phyloP scores from a whole-genome alignment of 2,329 filamentous ascomycete species.

The Fusarium ramigenum region DNA sequence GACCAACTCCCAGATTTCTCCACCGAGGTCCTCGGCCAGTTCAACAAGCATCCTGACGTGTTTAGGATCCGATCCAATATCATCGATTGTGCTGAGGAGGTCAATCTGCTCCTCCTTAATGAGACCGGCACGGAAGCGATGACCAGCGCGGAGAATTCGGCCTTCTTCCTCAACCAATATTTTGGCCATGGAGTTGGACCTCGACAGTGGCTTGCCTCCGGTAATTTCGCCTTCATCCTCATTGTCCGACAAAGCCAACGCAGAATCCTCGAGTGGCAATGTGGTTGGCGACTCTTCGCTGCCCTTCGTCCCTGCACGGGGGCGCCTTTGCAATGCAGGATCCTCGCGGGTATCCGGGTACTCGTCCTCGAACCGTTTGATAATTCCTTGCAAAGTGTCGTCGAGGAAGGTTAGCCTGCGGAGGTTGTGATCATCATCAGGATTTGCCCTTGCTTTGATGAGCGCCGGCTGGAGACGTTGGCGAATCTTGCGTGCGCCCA shows the following conservation, averaged over 20 bases:
- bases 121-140: constrained; percentile 64
- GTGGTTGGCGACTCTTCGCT: constrained; percentile 35
- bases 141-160: constrained; percentile 63
- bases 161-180: constrained; percentile 67
- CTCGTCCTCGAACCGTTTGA: constrained; percentile 94
- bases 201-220: constrained; percentile 54
- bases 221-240: constrained; percentile 60
- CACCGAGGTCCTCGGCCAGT: constrained; percentile 70
- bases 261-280: constrained; percentile 47
- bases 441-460: constrained; percentile 73
- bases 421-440: constrained; percentile 79
- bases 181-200: constrained; percentile 64
- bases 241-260: constrained; percentile 54
- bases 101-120: constrained; percentile 62
- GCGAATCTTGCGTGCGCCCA: constrained; percentile 89
- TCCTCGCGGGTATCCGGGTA: constrained; percentile 83
- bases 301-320: constrained; percentile 22
- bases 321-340: constrained; percentile 19
- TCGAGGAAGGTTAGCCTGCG: constrained; percentile 89
- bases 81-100: constrained; percentile 58
- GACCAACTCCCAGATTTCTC: constrained; percentile 65
- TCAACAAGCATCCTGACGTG: constrained; percentile 65
- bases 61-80: constrained; percentile 60
- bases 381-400: constrained; percentile 87
- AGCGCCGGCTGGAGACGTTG: constrained; percentile 84